These are phyloP conservation scores for Hippophae gyantsensis DNA, from an alignment of 306 rosid species.

Conservation along the genomic window DNA sequence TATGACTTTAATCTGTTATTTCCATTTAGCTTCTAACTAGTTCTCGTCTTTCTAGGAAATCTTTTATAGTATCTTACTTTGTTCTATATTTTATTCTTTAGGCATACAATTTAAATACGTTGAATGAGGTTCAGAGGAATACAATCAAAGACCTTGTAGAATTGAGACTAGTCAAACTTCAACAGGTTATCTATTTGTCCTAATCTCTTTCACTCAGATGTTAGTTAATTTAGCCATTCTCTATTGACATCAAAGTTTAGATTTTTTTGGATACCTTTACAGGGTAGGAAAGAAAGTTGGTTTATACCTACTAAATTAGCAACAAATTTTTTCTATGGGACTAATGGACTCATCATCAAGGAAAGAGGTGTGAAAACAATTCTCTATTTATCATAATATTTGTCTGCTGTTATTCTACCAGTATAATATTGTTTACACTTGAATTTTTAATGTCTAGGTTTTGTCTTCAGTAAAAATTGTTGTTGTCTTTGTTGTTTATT, in stretches of 20 bases:
- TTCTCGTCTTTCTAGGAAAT: too few species aligned
- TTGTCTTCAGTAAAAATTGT: too few species aligned
- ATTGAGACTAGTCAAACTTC: slow-evolving; percentile 89
- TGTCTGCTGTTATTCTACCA: background rate
- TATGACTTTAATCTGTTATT: too few species aligned
- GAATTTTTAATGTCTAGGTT: slow-evolving; percentile 14
- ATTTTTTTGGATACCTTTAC: slow-evolving; percentile 15
- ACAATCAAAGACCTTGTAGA: slow-evolving; percentile 75
- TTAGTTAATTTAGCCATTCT: slow-evolving; percentile 16
- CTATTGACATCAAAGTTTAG: slow-evolving; percentile 1
- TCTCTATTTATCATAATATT: background rate
- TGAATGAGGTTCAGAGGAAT: slow-evolving; percentile 65
- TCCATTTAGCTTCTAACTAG: background rate
- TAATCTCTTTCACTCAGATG: slow-evolving; percentile 17
- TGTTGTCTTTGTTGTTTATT: too few species aligned
- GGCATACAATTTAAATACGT: slow-evolving; percentile 69
- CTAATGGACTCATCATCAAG: slow-evolving; percentile 72
- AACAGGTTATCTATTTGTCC: slow-evolving; percentile 53
- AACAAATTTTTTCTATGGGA: slow-evolving; percentile 87
- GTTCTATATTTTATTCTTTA: slow-evolving; percentile 20
- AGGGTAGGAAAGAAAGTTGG: slow-evolving; percentile 97
- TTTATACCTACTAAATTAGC: slow-evolving; percentile 92
- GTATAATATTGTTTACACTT: background rate
- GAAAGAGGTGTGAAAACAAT: slow-evolving; percentile 41
- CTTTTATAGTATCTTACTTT: slow-evolving; percentile 14